phyloP scores from a whole-genome alignment of 2,329 filamentous ascomycete species.

The Xylaria sp. region DNA sequence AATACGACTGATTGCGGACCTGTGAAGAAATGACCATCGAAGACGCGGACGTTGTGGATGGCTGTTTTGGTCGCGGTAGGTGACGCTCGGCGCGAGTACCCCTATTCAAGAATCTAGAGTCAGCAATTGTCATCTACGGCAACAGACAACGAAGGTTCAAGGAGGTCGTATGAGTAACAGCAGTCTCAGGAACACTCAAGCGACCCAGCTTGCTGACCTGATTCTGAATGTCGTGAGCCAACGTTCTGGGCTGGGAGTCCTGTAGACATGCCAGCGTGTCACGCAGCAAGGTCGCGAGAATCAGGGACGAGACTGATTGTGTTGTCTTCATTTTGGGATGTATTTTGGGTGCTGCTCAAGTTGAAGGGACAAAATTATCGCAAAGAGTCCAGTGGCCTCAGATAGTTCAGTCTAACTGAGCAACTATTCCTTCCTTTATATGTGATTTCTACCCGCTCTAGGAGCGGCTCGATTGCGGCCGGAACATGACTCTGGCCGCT shows the following conservation, averaged over 20 bases:
- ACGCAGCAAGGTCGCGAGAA: conserved; percentile 1
- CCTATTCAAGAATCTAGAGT: not conserved
- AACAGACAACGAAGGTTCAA: not conserved
- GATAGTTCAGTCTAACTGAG: not conserved
- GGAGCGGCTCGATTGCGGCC: not conserved
- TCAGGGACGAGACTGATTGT: not conserved
- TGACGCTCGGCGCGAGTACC: not conserved
- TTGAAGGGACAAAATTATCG: not conserved
- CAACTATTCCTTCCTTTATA: conserved; percentile 9
- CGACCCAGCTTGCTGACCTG: not conserved
- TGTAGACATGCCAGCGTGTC: conserved; percentile 23
- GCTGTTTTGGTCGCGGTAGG: conserved; percentile 32
- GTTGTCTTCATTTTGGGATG: conserved; percentile 19
- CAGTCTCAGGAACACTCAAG: not conserved
- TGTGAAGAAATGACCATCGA: conserved; percentile 36
- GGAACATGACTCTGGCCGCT: not conserved
- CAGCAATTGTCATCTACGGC: not conserved
- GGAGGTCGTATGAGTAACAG: not conserved
- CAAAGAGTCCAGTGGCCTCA: not conserved
- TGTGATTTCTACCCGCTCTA: not conserved
- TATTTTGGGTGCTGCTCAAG: not conserved
- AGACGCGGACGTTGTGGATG: conserved; percentile 41
- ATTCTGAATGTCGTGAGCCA: conserved; percentile 19
- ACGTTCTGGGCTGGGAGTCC: not conserved
- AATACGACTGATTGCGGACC: conserved; percentile 36